These are phyloP conservation scores for Vanilla planifolia DNA, from an alignment of 106 monocot species.

Conservation along the genomic window DNA sequence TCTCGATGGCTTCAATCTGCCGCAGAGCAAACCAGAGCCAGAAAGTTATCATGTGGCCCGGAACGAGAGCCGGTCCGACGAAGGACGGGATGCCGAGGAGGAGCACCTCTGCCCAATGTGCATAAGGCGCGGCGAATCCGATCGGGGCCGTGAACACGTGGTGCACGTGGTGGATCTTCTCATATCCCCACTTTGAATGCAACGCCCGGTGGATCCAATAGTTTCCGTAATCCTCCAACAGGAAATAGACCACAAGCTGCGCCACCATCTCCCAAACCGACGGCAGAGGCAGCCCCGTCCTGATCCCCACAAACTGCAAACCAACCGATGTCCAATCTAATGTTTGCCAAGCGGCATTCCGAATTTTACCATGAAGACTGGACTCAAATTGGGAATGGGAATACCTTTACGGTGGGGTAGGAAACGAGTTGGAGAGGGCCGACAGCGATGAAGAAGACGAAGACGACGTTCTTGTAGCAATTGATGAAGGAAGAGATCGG, in stretches of 20 bases:
- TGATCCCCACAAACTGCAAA: slow-evolving; percentile 57
- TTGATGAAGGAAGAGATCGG: slow-evolving; percentile 22
- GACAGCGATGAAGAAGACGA: slow-evolving; percentile 44
- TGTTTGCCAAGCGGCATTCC: too few species aligned
- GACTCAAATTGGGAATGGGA: not conserved
- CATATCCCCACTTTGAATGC: slow-evolving; percentile 66
- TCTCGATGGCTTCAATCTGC: slow-evolving; percentile 84
- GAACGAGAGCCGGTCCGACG: slow-evolving; percentile 60
- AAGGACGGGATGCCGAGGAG: slow-evolving; percentile 83
- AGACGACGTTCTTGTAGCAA: slow-evolving; percentile 62
- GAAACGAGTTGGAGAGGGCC: slow-evolving; percentile 69
- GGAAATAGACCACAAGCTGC: slow-evolving; percentile 62
- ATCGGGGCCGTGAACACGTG: slow-evolving; percentile 85
- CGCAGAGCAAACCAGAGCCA: slow-evolving; percentile 77
- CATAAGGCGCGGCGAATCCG: slow-evolving; percentile 80
- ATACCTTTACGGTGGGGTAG: slow-evolving; percentile 75
- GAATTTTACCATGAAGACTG: not conserved
- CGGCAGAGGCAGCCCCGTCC: slow-evolving; percentile 60
- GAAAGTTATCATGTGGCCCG: slow-evolving; percentile 79
- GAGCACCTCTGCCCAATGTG: slow-evolving; percentile 76
- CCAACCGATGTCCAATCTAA: too few species aligned
- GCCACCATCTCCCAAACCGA: slow-evolving; percentile 47
- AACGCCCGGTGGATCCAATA: slow-evolving; percentile 81
- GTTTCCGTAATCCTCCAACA: too few species aligned
- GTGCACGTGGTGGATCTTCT: slow-evolving; percentile 76